Percentiles rank a stretch among this genome's conserved stretches.
phyloP scores from a whole-genome alignment of 805 yeast genomes.

The Jamesozyma gamospora region DNA sequence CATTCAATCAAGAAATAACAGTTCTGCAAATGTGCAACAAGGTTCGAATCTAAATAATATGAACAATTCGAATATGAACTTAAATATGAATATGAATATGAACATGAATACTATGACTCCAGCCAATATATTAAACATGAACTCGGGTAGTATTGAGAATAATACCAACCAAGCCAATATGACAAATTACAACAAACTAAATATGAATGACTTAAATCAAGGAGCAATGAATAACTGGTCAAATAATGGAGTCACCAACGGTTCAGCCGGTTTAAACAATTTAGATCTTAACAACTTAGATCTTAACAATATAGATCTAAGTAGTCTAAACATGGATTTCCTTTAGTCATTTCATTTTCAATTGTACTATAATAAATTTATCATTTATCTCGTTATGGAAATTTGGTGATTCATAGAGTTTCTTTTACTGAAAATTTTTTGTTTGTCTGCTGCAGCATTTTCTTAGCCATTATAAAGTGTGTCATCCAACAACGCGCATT shows the following conservation, averaged over 20 bases:
- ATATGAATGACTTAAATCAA: no score
- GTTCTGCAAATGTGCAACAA: not conserved
- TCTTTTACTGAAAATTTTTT: no score
- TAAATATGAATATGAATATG: slow-evolving; percentile 13
- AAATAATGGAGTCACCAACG: no score
- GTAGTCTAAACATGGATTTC: slow-evolving; percentile 25
- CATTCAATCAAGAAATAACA: not conserved
- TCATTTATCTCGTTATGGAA: no score
- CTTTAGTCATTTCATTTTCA: slow-evolving; percentile 6
- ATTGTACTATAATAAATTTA: no score
- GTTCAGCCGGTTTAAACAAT: slow-evolving; percentile 7
- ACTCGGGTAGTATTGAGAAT: slow-evolving; percentile 4
- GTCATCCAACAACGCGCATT: no score
- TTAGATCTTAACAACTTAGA: slow-evolving; percentile 10
- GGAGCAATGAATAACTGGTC: no score
- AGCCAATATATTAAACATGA: not conserved
- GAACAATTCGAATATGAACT: slow-evolving; percentile 10
- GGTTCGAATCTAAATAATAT: slow-evolving; percentile 1
- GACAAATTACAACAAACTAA: not conserved
- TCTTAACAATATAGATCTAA: slow-evolving; percentile 20
- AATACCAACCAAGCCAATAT: not conserved
- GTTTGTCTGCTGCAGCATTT: no score
- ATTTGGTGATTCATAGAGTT: not conserved
- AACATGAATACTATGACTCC: slow-evolving; percentile 6
- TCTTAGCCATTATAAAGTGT: no score